A percentile compares a stretch with the other conserved stretches of the same genome.
Conservation (phyloP, 257 asterid species). For the Ilex asprella region DNA sequence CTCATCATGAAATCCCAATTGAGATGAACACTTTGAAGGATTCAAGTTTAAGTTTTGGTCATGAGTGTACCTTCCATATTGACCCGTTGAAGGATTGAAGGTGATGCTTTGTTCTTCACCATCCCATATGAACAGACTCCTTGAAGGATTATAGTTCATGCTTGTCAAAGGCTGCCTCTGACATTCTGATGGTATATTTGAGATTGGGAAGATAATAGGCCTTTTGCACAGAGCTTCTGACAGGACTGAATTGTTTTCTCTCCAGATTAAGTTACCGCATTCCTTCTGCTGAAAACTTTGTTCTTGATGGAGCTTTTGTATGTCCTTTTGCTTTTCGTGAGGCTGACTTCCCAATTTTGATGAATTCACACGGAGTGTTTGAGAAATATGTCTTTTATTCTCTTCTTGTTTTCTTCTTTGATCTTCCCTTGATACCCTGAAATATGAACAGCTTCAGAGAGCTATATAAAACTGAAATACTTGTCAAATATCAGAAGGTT, state of each 20-base stretch:
- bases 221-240: slow-evolving; percentile 3
- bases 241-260: slow-evolving; percentile 4
- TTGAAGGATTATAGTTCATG: slow-evolving; percentile 16
- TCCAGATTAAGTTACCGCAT: slow-evolving; percentile 1
- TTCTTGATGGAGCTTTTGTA: neutral
- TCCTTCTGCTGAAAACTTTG: slow-evolving; percentile 9
- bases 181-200: slow-evolving; percentile 12
- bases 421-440: slow-evolving; percentile 23
- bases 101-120: too few relatives aligned
- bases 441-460: neutral
- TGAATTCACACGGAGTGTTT: slow-evolving; percentile 11
- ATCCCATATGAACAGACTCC: slow-evolving; percentile 1
- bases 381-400: slow-evolving; percentile 3
- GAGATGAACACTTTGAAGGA: slow-evolving; percentile 1
- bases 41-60: slow-evolving; percentile 4
- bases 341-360: slow-evolving; percentile 13
- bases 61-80: neutral
- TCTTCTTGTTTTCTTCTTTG: slow-evolving; percentile 12
- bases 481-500: neutral
- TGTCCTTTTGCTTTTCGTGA: slow-evolving; percentile 13
- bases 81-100: neutral
- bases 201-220: slow-evolving; percentile 2
- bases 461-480: neutral
- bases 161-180: slow-evolving; percentile 37
- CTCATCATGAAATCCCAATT: neutral